These are phyloP conservation scores for Calonectria naviculata DNA, from an alignment of 2,329 filamentous ascomycete genomes.

Conservation along the genomic window DNA sequence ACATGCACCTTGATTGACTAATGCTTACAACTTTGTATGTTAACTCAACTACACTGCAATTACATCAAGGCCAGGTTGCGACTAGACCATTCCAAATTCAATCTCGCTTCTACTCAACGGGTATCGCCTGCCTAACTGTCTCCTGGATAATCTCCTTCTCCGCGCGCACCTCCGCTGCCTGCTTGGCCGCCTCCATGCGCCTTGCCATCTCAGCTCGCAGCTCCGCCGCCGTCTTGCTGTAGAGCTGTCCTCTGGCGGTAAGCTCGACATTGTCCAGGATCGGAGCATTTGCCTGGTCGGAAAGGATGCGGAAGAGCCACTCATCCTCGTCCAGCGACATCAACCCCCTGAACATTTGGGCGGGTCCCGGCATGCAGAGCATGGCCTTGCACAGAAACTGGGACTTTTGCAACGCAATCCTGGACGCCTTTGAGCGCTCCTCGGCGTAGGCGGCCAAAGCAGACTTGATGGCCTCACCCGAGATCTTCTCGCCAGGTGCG, in stretches of 20 bases:
- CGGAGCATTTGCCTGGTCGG: neutral
- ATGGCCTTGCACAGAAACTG: conserved; percentile 6
- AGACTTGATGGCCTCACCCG: neutral
- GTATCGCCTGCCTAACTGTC: neutral
- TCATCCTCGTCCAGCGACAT: neutral
- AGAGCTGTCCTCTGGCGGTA: neutral
- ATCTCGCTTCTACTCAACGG: neutral
- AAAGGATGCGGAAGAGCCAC: neutral
- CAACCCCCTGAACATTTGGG: neutral
- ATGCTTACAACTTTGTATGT: neutral
- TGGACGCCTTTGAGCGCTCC: neutral
- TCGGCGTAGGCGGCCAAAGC: neutral
- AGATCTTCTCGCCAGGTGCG: neutral
- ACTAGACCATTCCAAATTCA: neutral
- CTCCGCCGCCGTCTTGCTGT: neutral
- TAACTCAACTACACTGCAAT: neutral
- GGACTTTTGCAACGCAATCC: neutral
- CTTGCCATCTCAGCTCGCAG: neutral
- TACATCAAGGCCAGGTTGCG: neutral
- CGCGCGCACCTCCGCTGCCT: neutral
- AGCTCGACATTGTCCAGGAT: neutral
- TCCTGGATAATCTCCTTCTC: neutral
- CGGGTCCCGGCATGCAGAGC: neutral
- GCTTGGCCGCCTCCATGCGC: neutral
- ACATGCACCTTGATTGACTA: too few species aligned